A percentile compares a stretch with the other conserved stretches of the same genome.
These are phyloP conservation scores for Crucibulum laeve DNA, from an alignment of 768 basidiomycete genomes.

Conservation along the genomic window DNA sequence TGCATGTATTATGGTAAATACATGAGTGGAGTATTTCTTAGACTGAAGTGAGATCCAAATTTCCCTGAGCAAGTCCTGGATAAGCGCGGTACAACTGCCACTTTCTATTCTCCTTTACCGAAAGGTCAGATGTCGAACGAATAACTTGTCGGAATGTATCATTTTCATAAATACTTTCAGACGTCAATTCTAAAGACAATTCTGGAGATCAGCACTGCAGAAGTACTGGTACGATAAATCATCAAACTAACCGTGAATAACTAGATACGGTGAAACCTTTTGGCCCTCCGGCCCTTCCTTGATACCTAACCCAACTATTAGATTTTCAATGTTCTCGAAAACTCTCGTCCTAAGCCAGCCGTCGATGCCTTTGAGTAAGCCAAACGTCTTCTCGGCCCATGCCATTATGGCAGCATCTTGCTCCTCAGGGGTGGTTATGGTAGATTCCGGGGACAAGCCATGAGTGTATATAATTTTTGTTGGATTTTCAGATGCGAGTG, in stretches of 20 bases:
- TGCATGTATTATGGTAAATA: background rate
- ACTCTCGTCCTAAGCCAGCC: conserved; percentile 37
- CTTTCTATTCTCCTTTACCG: conserved; percentile 17
- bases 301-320: background rate
- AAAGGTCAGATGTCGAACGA: too few relatives aligned
- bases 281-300: conserved; percentile 24
- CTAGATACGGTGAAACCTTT: conserved; percentile 29
- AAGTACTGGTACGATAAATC: background rate
- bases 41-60: conserved; percentile 9
- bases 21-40: background rate
- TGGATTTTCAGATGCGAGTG: conserved; percentile 24
- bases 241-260: conserved; percentile 31
- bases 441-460: conserved; percentile 14
- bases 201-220: too few relatives aligned
- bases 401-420: conserved; percentile 9
- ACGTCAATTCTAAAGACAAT: too few relatives aligned
- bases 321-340: conserved; percentile 14
- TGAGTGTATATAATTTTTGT: conserved; percentile 26
- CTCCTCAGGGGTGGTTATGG: background rate
- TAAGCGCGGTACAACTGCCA: conserved; percentile 48
- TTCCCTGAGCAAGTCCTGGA: conserved; percentile 39
- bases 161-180: too few relatives aligned
- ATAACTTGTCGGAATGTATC: too few relatives aligned
- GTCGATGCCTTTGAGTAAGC: conserved; percentile 13
- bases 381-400: conserved; percentile 18